A percentile compares a stretch with the other conserved stretches of the same genome.
Conservation (phyloP, 305 asterid species). For the Fraxinus platypoda region DNA sequence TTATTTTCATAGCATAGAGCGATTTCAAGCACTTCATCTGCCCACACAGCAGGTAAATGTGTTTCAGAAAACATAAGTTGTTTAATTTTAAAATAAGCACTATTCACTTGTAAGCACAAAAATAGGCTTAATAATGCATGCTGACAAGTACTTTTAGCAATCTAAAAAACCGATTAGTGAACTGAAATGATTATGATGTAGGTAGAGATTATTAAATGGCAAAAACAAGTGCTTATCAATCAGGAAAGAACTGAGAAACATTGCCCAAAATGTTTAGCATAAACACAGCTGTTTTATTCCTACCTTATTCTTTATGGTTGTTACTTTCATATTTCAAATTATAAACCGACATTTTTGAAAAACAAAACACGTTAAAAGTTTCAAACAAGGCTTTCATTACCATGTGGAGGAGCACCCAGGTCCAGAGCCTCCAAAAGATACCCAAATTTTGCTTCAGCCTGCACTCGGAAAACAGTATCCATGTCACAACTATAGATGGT, state of each 20-base stretch:
- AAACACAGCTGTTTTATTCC: background rate
- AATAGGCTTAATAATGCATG: background rate
- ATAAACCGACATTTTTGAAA: background rate
- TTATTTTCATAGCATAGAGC: background rate
- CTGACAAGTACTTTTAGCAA: background rate
- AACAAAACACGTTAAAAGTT: background rate
- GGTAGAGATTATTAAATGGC: background rate
- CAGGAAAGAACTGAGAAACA: background rate
- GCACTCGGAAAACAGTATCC: conserved; percentile 21
- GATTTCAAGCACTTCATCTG: background rate
- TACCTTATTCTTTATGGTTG: background rate
- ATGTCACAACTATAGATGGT: background rate
- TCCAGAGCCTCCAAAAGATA: conserved; percentile 96
- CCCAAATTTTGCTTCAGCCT: conserved; percentile 96
- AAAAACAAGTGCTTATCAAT: background rate
- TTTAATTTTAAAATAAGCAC: background rate
- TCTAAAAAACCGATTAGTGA: background rate
- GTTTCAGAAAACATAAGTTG: background rate
- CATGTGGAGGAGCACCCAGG: conserved; percentile 99
- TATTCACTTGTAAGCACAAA: background rate
- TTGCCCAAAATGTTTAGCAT: background rate
- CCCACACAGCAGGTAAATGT: background rate
- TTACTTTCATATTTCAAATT: background rate
- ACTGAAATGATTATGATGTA: background rate
- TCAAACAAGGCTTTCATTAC: conserved; percentile 35